A percentile compares a stretch with the other conserved stretches of the same genome.
Evolutionary conservation across 495 filamentous ascomycete species (phyloP).

Genomic region (Alectoria sarmentosa): DNA sequence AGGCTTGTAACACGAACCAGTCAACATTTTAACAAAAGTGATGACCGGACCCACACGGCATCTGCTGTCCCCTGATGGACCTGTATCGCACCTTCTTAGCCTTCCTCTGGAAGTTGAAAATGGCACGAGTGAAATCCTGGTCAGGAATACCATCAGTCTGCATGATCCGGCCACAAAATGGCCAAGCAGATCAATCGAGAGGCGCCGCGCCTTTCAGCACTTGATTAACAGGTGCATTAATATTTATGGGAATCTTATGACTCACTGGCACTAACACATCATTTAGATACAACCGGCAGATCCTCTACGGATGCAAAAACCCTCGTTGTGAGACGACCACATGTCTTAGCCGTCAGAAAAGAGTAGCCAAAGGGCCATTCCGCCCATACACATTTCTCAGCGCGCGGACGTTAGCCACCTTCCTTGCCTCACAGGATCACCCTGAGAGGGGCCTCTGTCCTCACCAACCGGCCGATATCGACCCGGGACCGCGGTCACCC

Average conservation of each 20-base stretch:
- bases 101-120: background rate
- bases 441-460: constrained; percentile 69
- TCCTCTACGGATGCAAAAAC: constrained; percentile 73
- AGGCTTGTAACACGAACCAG: background rate
- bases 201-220: constrained; percentile 23
- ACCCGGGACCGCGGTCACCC: background rate
- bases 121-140: constrained; percentile 32
- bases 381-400: constrained; percentile 63
- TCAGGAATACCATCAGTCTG: constrained; percentile 44
- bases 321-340: constrained; percentile 65
- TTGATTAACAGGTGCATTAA: constrained; percentile 18
- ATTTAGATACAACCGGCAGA: constrained; percentile 68
- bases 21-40: background rate
- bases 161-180: constrained; percentile 41
- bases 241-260: background rate
- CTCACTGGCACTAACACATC: background rate
- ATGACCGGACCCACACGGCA: background rate
- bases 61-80: background rate
- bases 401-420: constrained; percentile 70
- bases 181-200: constrained; percentile 23
- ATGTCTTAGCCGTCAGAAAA: constrained; percentile 70
- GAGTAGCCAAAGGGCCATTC: constrained; percentile 58
- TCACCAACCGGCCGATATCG: background rate
- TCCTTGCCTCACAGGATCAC: constrained; percentile 72
- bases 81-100: background rate